phyloP scores from a whole-genome alignment of 2,329 filamentous ascomycete genomes.

The Fusarium sp. region DNA sequence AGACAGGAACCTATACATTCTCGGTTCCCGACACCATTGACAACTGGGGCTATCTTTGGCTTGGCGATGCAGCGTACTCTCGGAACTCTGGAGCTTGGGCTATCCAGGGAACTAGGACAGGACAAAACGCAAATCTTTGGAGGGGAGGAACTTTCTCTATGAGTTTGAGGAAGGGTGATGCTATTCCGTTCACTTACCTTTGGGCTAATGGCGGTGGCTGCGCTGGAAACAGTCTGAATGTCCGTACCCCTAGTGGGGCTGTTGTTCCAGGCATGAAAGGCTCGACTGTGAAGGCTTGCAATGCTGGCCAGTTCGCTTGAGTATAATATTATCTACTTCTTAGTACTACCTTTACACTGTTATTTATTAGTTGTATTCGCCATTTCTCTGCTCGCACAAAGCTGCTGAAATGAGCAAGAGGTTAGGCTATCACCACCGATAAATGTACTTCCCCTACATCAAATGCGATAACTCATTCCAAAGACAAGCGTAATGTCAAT shows the following conservation, averaged over 20 bases:
- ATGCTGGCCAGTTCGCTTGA: not conserved
- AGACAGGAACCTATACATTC: not conserved
- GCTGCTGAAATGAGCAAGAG: no score
- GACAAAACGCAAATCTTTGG: rapidly evolving
- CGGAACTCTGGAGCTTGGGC: not conserved
- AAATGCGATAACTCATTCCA: no score
- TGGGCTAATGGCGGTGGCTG: conserved; percentile 4
- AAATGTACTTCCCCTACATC: no score
- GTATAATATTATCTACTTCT: no score
- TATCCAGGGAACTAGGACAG: not conserved
- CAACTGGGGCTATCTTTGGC: not conserved
- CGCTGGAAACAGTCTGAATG: not conserved
- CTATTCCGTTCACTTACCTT: not conserved
- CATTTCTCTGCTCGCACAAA: no score
- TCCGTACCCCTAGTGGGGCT: not conserved
- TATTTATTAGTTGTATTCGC: no score
- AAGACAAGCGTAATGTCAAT: no score
- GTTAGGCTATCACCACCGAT: no score
- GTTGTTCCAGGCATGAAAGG: not conserved
- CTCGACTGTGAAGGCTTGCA: not conserved
- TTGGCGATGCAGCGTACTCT: not conserved
- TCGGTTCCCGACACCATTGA: not conserved
- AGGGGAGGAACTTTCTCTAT: not conserved
- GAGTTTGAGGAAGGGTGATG: not conserved
- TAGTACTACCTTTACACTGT: no score